Evolutionary conservation across 192 early-diverging fungal species (phyloP).

Genomic region (Thoreauomyces humboldtii): DNA sequence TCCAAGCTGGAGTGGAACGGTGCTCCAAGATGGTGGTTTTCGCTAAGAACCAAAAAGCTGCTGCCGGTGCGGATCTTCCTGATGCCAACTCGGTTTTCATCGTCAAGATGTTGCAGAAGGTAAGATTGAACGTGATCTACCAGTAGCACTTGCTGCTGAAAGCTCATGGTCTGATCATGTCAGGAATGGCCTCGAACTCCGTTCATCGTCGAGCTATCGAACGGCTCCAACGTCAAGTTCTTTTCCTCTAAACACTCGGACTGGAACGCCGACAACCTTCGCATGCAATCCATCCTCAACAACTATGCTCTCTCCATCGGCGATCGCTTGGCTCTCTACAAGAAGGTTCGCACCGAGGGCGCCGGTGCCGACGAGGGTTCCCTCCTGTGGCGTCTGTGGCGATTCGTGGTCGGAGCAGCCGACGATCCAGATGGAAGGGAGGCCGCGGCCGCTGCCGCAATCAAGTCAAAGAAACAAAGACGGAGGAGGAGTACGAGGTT

Average conservation of each 20-base stretch:
- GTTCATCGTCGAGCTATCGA: conserved; percentile 47
- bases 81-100: conserved; percentile 54
- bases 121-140: not conserved
- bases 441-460: not conserved
- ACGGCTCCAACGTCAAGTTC: conserved; percentile 50
- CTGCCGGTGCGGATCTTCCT: conserved; percentile 22
- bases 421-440: not conserved
- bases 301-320: conserved; percentile 47
- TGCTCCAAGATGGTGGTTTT: conserved; percentile 48
- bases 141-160: not conserved
- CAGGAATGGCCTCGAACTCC: conserved; percentile 48
- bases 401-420: conserved; percentile 24
- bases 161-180: not conserved
- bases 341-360: conserved; percentile 37
- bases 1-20: conserved; percentile 32
- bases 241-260: conserved; percentile 34
- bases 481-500: conserved; percentile 3
- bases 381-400: conserved; percentile 31
- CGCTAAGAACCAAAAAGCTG: conserved; percentile 28
- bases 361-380: conserved; percentile 18
- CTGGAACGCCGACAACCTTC: conserved; percentile 46
- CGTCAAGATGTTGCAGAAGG: conserved; percentile 50
- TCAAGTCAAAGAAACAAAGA: not conserved
- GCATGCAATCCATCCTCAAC: conserved; percentile 49
- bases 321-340: conserved; percentile 47